Evolutionary conservation across 169 alveolate species (phyloP), one percentile per base, ranked within the genome.

Genomic region (Cryptosporidium ubiquitum): DNA sequence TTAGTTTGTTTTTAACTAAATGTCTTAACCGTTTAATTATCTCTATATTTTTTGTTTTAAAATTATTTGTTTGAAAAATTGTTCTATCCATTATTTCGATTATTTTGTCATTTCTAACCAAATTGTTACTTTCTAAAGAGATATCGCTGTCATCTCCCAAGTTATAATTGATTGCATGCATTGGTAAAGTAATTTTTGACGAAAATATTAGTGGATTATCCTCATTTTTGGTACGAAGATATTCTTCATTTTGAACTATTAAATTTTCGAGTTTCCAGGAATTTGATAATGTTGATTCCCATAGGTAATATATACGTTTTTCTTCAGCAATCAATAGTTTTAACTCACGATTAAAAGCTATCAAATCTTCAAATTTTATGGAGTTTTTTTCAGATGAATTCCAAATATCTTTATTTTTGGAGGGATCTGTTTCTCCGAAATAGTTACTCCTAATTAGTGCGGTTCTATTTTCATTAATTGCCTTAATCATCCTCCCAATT

Each of bases 201-300:
- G 66, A 55, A n/a, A 55, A 55, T 23, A 55, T 55, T 55, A 55
- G 3, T 20, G 66, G 66, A 26, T 9, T 23, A 35, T 55, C n/a
- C 35, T 55, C 66, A 23, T 10, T 26, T n/a, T 55, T 26, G 20
- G 16, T 4, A n/a, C 37, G 10, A 1, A 9, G 37, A 55, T 55
- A 12, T 23, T 23, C 10, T 26, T 71, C 61, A 55, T 47, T 20
- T 16, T 20, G 2, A 55, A 26, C 66, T 4, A 55, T n/a, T 20
- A 55, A 55, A 55, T 55, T 26, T 51, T 71, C 85, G 9, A 71
- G 42, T 47, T 49, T 51, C 85, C 85, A 71, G 18, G 58, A 71
- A 31, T 51, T 52, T 31, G 16, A 20, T 52, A 71, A 71, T 31
- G 51, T 55, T 71, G 37, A 35, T 20, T 29, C 35, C 85, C 68